phyloP scores from a whole-genome alignment of 2,329 filamentous ascomycete species.

The Penicillium sp. region DNA sequence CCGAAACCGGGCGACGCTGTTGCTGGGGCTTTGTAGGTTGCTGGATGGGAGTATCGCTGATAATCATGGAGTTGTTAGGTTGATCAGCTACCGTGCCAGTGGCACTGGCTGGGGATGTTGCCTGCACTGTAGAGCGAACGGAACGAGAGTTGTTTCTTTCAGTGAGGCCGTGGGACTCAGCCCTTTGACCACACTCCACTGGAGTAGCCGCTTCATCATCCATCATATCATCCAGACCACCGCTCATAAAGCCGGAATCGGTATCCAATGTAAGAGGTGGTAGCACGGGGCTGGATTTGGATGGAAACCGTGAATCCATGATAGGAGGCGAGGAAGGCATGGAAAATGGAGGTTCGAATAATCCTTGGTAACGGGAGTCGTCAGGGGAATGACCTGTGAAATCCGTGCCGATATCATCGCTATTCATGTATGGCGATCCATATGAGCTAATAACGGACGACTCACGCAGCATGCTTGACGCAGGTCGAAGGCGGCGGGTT shows the following conservation, averaged over 20 bases:
- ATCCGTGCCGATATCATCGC: constrained; percentile 43
- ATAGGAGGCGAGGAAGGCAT: constrained; percentile 90
- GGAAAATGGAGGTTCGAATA: constrained; percentile 69
- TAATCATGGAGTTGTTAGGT: constrained; percentile 19
- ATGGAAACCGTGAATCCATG: constrained; percentile 62
- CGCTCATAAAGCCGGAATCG: constrained; percentile 85
- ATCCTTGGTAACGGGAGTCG: constrained; percentile 50
- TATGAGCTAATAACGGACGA: constrained; percentile 56
- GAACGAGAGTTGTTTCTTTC: constrained; percentile 22
- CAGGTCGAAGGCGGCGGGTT: constrained; percentile 31
- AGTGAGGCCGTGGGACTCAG: constrained; percentile 16
- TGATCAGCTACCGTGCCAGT: constrained; percentile 19
- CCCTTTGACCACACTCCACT: constrained; percentile 24
- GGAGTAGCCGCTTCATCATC: constrained; percentile 54
- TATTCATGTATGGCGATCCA: constrained; percentile 42
- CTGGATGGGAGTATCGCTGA: constrained; percentile 20
- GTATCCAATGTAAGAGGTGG: constrained; percentile 57
- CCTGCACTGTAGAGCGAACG: constrained; percentile 24
- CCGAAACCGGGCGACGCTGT: constrained; percentile 28
- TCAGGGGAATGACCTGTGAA: constrained; percentile 51
- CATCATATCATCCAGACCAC: constrained; percentile 68
- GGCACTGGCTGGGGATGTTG: constrained; percentile 28
- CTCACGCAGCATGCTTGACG: constrained; percentile 60
- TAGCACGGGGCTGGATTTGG: constrained; percentile 77
- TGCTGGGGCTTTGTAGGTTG: constrained; percentile 22